A percentile compares a stretch with the other conserved stretches of the same genome.
Evolutionary conservation across 768 basidiomycete genomes (phyloP).

Genomic region (Leucosporidium scottii): DNA sequence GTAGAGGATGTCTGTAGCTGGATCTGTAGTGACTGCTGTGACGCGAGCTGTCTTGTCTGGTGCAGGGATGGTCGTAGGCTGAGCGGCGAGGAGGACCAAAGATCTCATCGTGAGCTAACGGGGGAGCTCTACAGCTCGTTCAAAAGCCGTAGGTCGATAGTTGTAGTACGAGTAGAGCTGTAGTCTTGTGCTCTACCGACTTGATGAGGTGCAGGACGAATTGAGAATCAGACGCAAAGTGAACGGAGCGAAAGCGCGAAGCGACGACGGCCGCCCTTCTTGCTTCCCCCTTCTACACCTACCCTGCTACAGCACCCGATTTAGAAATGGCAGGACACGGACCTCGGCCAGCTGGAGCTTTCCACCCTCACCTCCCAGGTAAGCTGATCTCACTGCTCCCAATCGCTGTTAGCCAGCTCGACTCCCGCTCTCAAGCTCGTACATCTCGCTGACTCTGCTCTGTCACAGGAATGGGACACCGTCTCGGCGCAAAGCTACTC

Average conservation of each 20-base stretch:
- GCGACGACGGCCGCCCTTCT: no score
- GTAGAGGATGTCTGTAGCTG: slow-evolving; percentile 2
- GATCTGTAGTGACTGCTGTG: slow-evolving; percentile 12
- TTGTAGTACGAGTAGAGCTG: no score
- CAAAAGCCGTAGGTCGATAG: no score
- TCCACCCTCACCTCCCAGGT: slow-evolving; percentile 31
- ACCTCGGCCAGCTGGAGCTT: slow-evolving; percentile 17
- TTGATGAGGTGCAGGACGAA: no score
- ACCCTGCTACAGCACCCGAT: neutral
- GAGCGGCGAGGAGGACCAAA: slow-evolving; percentile 15
- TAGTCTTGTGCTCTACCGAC: no score
- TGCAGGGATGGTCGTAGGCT: neutral
- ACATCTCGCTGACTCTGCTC: neutral
- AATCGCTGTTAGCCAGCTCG: no score
- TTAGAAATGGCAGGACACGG: slow-evolving; percentile 24
- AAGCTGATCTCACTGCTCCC: no score
- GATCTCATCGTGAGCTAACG: slow-evolving; percentile 22
- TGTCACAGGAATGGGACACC: slow-evolving; percentile 26
- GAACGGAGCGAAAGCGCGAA: no score
- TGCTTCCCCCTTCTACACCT: neutral
- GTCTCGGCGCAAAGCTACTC: slow-evolving; percentile 31
- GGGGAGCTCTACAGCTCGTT: no score
- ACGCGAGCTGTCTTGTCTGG: neutral
- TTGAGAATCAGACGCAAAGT: no score
- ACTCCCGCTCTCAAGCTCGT: no score